phyloP scores from a whole-genome alignment of 2,329 filamentous ascomycete species.

The Tolypocladium inflatum region DNA sequence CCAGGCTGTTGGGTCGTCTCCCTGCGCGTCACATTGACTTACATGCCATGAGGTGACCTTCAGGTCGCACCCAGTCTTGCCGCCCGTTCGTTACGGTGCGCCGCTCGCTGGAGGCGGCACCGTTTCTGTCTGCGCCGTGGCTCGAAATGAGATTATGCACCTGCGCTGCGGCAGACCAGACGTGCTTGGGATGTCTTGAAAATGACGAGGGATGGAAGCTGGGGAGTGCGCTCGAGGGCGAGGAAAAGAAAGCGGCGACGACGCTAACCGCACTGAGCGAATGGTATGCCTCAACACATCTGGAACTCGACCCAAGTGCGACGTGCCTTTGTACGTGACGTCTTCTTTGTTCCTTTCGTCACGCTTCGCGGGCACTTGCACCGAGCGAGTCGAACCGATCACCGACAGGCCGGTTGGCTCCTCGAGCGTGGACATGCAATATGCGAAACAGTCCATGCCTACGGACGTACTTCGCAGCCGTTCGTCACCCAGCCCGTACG shows the following conservation, averaged over 20 bases:
- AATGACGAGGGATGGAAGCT: not conserved
- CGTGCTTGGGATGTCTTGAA: not conserved
- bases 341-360: not conserved
- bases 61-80: not conserved
- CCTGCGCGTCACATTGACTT: not conserved
- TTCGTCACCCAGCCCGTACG: no score
- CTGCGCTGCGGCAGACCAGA: not conserved
- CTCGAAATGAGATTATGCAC: not conserved
- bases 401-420: not conserved
- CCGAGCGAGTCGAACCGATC: not conserved
- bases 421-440: no score
- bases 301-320: not conserved
- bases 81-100: not conserved
- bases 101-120: not conserved
- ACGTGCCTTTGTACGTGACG: not conserved
- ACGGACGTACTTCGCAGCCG: not conserved
- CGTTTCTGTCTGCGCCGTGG: not conserved
- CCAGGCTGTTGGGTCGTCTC: not conserved
- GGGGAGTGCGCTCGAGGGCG: not conserved
- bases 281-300: not conserved
- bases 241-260: not conserved
- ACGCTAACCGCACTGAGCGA: not conserved
- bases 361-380: not conserved
- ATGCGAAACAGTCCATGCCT: not conserved
- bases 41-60: not conserved